Conservation (phyloP, 2,329 filamentous ascomycete species). For the Pleoardoris graminearum region DNA sequence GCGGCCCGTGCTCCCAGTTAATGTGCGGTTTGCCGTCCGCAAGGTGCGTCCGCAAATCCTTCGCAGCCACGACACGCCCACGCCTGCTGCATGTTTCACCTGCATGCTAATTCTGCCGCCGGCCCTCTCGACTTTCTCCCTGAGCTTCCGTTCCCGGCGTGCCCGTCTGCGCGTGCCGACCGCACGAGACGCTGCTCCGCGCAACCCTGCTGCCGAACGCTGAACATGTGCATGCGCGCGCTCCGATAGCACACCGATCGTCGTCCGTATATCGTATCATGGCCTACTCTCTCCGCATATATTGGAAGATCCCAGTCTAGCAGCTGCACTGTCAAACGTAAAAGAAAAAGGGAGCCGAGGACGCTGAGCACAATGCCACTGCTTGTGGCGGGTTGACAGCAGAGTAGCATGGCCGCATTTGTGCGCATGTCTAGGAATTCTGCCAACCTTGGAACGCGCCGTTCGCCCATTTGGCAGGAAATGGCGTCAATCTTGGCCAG, state of each 20-base stretch:
- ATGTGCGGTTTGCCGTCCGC: conserved; percentile 13
- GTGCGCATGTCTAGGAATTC: conserved; percentile 13
- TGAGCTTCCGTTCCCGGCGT: neutral
- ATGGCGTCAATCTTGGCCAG: conserved; percentile 21
- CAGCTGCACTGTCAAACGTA: too few relatives aligned
- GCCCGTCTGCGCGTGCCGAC: neutral
- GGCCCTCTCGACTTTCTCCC: neutral
- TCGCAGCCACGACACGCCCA: conserved; percentile 23
- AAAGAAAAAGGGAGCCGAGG: too few relatives aligned
- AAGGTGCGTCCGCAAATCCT: conserved; percentile 26
- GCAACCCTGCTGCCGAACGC: neutral
- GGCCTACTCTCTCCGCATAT: too few relatives aligned
- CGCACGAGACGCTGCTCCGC: neutral
- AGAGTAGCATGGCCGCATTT: conserved; percentile 8
- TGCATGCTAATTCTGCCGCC: neutral
- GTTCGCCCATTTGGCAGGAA: neutral
- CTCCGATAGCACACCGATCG: conserved; percentile 1
- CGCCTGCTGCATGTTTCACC: conserved; percentile 10
- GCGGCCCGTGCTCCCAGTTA: neutral
- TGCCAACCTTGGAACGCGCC: conserved; percentile 14
- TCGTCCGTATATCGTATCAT: neutral
- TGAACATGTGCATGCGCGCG: neutral
- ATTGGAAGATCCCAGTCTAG: too few relatives aligned
- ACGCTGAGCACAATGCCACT: too few relatives aligned
- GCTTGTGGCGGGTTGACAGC: neutral